Percentiles rank a stretch among this genome's conserved stretches.
These are phyloP conservation scores for Aureobasidium melanogenum DNA, from an alignment of 2,329 filamentous ascomycete species.

Conservation along the genomic window DNA sequence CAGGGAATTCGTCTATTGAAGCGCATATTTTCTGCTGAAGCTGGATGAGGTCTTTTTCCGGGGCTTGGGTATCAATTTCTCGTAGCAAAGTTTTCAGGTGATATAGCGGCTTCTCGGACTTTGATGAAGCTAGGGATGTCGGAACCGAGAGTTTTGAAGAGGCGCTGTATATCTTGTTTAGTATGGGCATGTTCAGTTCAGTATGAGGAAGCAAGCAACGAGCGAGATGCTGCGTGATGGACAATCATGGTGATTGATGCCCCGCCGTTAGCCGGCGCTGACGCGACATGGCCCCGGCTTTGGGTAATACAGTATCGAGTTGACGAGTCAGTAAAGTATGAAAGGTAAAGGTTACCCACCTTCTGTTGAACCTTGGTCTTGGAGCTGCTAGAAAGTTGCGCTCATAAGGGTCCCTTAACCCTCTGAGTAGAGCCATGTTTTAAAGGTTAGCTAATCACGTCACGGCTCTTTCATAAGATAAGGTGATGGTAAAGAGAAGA, in stretches of 20 bases:
- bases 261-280: background rate
- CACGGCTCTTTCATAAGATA: background rate
- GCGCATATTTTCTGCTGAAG: slow-evolving; percentile 5
- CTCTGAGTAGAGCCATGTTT: slow-evolving; percentile 1
- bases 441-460: background rate
- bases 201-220: background rate
- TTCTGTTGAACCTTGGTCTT: slow-evolving; percentile 2
- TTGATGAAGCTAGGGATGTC: background rate
- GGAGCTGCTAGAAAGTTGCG: slow-evolving; percentile 1
- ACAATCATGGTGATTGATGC: background rate
- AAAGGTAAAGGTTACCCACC: background rate
- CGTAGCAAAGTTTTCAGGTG: background rate
- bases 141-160: slow-evolving; percentile 2
- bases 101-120: slow-evolving; percentile 3
- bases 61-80: background rate
- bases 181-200: background rate
- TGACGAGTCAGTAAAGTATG: background rate
- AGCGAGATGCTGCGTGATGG: background rate
- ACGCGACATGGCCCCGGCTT: background rate
- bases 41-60: background rate
- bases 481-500: background rate
- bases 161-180: slow-evolving; percentile 8
- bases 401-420: slow-evolving; percentile 1
- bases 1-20: background rate
- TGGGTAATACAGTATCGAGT: background rate